phyloP scores from a whole-genome alignment of 1,284 basidiomycete species.

The Fomitiporia mediterranea region DNA sequence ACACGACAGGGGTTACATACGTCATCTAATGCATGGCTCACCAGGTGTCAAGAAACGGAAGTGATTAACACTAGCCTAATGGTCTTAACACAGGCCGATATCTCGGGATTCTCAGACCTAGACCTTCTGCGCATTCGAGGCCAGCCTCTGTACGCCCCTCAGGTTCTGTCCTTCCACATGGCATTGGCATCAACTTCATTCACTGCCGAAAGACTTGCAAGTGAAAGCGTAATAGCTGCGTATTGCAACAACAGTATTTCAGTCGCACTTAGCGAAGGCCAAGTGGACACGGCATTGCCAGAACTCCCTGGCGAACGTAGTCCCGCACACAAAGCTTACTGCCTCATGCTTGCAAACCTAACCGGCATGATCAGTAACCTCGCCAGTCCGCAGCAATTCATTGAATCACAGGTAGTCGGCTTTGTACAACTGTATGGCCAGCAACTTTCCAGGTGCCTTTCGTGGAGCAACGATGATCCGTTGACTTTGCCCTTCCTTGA shows the following conservation, averaged over 20 bases:
- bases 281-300: slow-evolving; percentile 63
- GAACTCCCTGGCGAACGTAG: slow-evolving; percentile 70
- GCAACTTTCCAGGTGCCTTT: slow-evolving; percentile 73
- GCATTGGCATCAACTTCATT: slow-evolving; percentile 73
- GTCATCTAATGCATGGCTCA: slow-evolving; percentile 70
- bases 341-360: slow-evolving; percentile 79
- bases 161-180: slow-evolving; percentile 83
- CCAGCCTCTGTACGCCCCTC: slow-evolving; percentile 64
- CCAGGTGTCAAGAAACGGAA: slow-evolving; percentile 77
- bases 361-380: slow-evolving; percentile 67
- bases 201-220: slow-evolving; percentile 81
- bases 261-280: slow-evolving; percentile 66
- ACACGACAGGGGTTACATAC: slow-evolving; percentile 61
- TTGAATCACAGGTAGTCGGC: slow-evolving; percentile 81
- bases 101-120: slow-evolving; percentile 63
- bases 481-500: slow-evolving; percentile 71
- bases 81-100: slow-evolving; percentile 64
- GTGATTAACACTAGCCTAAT: slow-evolving; percentile 76
- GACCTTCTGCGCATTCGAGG: slow-evolving; percentile 56
- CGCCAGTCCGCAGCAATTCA: slow-evolving; percentile 72
- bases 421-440: slow-evolving; percentile 82
- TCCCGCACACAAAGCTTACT: slow-evolving; percentile 78
- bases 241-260: slow-evolving; percentile 84
- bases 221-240: slow-evolving; percentile 76
- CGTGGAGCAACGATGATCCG: slow-evolving; percentile 74